phyloP scores from a whole-genome alignment of 768 basidiomycete genomes.

The Hydnum rufescens region DNA sequence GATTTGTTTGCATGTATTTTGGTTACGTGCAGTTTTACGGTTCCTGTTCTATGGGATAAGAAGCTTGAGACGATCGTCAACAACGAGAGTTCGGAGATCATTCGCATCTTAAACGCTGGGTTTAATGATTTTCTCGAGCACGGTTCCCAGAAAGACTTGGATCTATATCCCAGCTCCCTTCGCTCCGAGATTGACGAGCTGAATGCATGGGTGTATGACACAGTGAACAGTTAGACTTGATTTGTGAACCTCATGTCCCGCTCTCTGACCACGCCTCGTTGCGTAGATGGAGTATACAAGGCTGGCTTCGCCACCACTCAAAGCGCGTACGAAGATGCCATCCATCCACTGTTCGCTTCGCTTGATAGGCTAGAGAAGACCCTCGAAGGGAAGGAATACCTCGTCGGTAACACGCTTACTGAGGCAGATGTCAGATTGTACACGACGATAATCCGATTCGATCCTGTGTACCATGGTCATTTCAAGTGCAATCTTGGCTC shows the following conservation, averaged over 20 bases:
- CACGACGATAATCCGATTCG: slow-evolving; percentile 89
- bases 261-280: neutral
- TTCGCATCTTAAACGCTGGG: slow-evolving; percentile 75
- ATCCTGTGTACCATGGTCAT: slow-evolving; percentile 73
- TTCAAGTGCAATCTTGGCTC: slow-evolving; percentile 37
- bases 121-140: slow-evolving; percentile 58
- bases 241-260: neutral
- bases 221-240: slow-evolving; percentile 49
- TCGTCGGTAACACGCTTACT: slow-evolving; percentile 67
- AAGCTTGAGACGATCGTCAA: slow-evolving; percentile 75
- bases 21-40: slow-evolving; percentile 38
- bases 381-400: slow-evolving; percentile 54
- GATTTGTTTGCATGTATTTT: too few relatives aligned
- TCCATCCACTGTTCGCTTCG: slow-evolving; percentile 50
- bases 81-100: slow-evolving; percentile 90
- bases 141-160: slow-evolving; percentile 26
- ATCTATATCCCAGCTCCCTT: slow-evolving; percentile 61
- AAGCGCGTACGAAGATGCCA: slow-evolving; percentile 60
- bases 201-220: slow-evolving; percentile 73
- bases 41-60: slow-evolving; percentile 87
- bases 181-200: slow-evolving; percentile 61
- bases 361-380: slow-evolving; percentile 68
- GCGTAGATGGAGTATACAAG: slow-evolving; percentile 67
- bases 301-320: slow-evolving; percentile 72
- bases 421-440: slow-evolving; percentile 75